phyloP scores from a whole-genome alignment of 192 early-diverging fungal species.

The Spinellus fusiger region DNA sequence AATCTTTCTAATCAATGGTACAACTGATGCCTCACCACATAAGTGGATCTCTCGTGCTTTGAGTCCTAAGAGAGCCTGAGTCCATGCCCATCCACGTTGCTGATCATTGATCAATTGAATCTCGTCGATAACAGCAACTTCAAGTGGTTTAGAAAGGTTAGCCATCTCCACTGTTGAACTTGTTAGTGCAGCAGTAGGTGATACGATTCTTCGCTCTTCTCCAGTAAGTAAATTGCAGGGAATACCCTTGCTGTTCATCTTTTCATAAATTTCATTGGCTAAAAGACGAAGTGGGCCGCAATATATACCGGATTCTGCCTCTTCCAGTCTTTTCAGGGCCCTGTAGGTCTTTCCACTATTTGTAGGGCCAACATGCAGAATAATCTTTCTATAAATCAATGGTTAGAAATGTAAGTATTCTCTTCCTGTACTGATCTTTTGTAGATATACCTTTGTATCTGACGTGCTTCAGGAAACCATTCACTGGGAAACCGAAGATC shows the following conservation, averaged over 20 bases:
- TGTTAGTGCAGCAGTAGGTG: slow-evolving; percentile 40
- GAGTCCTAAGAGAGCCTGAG: slow-evolving; percentile 73
- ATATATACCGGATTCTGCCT: slow-evolving; percentile 65
- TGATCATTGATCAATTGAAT: slow-evolving; percentile 93
- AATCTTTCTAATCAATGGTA: slow-evolving; percentile 72
- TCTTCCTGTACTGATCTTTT: neutral
- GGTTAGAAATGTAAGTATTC: neutral
- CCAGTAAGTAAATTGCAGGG: slow-evolving; percentile 86
- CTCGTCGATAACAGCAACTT: slow-evolving; percentile 93
- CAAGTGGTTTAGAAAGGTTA: slow-evolving; percentile 40
- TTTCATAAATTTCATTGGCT: slow-evolving; percentile 87
- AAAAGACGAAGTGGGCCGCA: slow-evolving; percentile 88
- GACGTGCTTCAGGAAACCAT: slow-evolving; percentile 70
- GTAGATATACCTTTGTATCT: slow-evolving; percentile 55
- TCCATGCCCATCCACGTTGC: slow-evolving; percentile 94
- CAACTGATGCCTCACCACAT: slow-evolving; percentile 87
- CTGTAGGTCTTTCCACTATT: slow-evolving; percentile 96
- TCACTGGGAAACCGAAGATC: slow-evolving; percentile 78
- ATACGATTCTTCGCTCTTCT: slow-evolving; percentile 69
- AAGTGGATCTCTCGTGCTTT: slow-evolving; percentile 84
- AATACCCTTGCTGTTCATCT: slow-evolving; percentile 71
- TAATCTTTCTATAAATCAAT: slow-evolving; percentile 54
- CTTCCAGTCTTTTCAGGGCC: slow-evolving; percentile 70
- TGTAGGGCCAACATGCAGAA: slow-evolving; percentile 94
- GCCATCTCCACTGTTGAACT: slow-evolving; percentile 94